Evolutionary conservation across 352 stramenopile species (phyloP).

Genomic region (Phytopythium sindhum): DNA sequence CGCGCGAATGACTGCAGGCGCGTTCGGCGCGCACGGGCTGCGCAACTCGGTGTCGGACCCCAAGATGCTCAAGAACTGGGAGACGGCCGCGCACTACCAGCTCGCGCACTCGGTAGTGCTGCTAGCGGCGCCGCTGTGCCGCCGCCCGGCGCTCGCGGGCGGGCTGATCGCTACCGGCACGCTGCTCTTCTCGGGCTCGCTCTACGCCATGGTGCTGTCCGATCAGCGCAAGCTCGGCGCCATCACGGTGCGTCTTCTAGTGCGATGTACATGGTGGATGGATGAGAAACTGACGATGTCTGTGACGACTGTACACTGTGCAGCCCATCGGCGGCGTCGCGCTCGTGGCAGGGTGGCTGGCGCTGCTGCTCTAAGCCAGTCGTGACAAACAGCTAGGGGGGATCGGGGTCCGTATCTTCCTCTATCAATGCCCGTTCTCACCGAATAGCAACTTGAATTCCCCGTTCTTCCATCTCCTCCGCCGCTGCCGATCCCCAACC

Average conservation of each 20-base stretch:
- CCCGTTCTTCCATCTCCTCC: too few relatives aligned
- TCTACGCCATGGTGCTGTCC: constrained; percentile 78
- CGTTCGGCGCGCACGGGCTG: constrained; percentile 76
- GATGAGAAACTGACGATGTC: neutral
- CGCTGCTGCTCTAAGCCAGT: constrained; percentile 50
- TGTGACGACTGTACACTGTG: neutral
- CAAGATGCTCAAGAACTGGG: constrained; percentile 83
- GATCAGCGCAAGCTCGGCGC: constrained; percentile 70
- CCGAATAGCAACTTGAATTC: neutral
- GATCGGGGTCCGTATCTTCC: neutral
- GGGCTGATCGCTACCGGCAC: constrained; percentile 56
- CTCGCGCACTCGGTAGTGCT: constrained; percentile 76
- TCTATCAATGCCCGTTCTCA: neutral
- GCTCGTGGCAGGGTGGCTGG: constrained; percentile 69
- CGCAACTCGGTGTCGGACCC: constrained; percentile 65
- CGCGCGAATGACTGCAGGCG: constrained; percentile 28
- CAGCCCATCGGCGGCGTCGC: constrained; percentile 70
- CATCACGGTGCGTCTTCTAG: constrained; percentile 49
- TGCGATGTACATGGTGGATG: neutral
- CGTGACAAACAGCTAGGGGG: neutral
- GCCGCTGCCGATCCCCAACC: too few relatives aligned
- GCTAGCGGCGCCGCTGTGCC: constrained; percentile 58
- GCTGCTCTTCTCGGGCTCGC: constrained; percentile 73
- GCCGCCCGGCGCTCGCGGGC: constrained; percentile 53
- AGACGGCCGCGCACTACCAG: constrained; percentile 82